phyloP scores from a whole-genome alignment of 2,329 filamentous ascomycete genomes.

The Penicillium sp. region DNA sequence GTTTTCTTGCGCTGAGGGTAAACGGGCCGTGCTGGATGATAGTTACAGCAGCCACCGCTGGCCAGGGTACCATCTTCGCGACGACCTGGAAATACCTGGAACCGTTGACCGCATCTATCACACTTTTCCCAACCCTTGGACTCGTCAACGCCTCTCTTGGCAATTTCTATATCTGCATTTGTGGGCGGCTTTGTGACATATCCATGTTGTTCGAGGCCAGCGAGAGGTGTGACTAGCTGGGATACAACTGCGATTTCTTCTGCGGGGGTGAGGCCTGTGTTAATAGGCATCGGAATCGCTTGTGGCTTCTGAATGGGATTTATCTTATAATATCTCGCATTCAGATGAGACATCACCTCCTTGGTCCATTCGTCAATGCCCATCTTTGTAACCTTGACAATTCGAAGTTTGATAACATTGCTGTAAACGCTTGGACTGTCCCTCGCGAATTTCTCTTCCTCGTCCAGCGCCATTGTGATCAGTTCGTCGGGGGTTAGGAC shows the following conservation, averaged over 20 bases:
- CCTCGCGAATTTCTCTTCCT: slow-evolving; percentile 66
- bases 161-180: slow-evolving; percentile 56
- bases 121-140: slow-evolving; percentile 76
- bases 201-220: slow-evolving; percentile 57
- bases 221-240: slow-evolving; percentile 56
- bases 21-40: slow-evolving; percentile 68
- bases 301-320: slow-evolving; percentile 24
- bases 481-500: slow-evolving; percentile 39
- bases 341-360: slow-evolving; percentile 44
- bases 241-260: slow-evolving; percentile 62
- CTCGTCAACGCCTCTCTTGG: slow-evolving; percentile 55
- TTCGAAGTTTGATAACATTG: slow-evolving; percentile 73
- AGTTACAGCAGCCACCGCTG: slow-evolving; percentile 66
- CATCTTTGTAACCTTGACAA: slow-evolving; percentile 71
- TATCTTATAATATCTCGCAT: slow-evolving; percentile 31
- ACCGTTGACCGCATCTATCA: slow-evolving; percentile 74
- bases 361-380: slow-evolving; percentile 60
- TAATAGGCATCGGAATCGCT: slow-evolving; percentile 45
- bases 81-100: slow-evolving; percentile 84
- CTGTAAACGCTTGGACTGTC: slow-evolving; percentile 64
- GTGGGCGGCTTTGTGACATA: slow-evolving; percentile 66
- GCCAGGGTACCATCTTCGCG: slow-evolving; percentile 66
- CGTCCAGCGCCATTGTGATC: slow-evolving; percentile 42
- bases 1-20: slow-evolving; percentile 48
- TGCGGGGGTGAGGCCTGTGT: slow-evolving; percentile 58